phyloP scores from a whole-genome alignment of 257 asterid species.

The Misopates orontium region DNA sequence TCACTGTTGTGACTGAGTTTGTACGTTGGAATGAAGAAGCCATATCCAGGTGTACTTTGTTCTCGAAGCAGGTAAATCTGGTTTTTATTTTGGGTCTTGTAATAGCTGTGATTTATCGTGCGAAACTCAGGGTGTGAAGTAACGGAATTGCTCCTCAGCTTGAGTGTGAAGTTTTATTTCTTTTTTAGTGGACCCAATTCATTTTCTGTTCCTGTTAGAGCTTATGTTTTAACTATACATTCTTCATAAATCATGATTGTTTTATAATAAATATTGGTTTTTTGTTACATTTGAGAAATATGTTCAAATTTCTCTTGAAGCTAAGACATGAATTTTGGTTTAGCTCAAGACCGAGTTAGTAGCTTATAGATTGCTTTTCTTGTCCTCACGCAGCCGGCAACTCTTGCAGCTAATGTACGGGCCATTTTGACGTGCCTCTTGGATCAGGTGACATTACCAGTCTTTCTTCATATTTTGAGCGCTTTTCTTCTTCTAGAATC shows the following conservation, averaged over 20 bases:
- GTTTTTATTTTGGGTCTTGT: conserved; percentile 11
- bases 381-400: conserved; percentile 68
- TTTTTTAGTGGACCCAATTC: background rate
- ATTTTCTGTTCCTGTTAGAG: background rate
- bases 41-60: conserved; percentile 74
- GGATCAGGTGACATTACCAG: conserved; percentile 69
- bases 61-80: conserved; percentile 71
- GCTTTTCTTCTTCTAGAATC: conserved; percentile 27
- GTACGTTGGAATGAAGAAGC: conserved; percentile 99
- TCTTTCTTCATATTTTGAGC: conserved; percentile 23
- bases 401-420: conserved; percentile 81
- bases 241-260: background rate
- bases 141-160: conserved; percentile 13
- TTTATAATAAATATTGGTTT: background rate
- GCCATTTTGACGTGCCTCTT: conserved; percentile 90
- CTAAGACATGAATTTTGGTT: background rate
- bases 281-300: conserved; percentile 5
- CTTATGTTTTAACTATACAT: conserved; percentile 17
- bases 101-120: conserved; percentile 10
- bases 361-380: conserved; percentile 25
- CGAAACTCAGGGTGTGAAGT: conserved; percentile 1
- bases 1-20: conserved; percentile 92
- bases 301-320: background rate
- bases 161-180: conserved; percentile 1
- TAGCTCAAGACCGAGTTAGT: conserved; percentile 7